phyloP scores from a whole-genome alignment of 257 asterid species.

The Gentiana straminea region DNA sequence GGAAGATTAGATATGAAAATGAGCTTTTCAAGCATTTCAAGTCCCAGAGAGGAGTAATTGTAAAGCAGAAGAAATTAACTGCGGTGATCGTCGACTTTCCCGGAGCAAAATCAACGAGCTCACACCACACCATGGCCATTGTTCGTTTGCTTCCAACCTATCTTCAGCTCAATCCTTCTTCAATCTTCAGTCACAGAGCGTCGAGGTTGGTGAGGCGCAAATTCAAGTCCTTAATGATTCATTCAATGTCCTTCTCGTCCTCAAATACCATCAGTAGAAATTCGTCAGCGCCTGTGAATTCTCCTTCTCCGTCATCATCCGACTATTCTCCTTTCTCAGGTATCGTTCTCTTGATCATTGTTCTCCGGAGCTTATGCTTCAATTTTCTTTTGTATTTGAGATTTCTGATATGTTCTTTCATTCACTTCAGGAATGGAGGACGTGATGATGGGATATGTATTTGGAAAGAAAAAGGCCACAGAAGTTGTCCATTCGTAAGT shows the following conservation, averaged over 20 bases:
- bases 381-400: not conserved
- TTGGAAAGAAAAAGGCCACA: constrained; percentile 75
- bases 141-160: not conserved
- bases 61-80: too few relatives aligned
- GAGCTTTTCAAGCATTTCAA: too few relatives aligned
- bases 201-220: not conserved
- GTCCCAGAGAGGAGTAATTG: too few relatives aligned
- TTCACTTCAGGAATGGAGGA: constrained; percentile 43
- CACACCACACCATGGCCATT: not conserved
- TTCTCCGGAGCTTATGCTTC: not conserved
- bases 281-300: not conserved
- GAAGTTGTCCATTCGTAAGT: constrained; percentile 91
- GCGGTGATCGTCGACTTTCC: too few relatives aligned
- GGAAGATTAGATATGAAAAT: too few relatives aligned
- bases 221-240: constrained; percentile 1
- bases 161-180: not conserved
- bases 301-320: not conserved
- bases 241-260: not conserved
- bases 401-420: not conserved
- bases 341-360: not conserved
- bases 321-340: constrained; percentile 10
- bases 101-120: not conserved
- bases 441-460: constrained; percentile 54
- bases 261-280: not conserved
- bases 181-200: not conserved